Conservation (phyloP, 768 basidiomycete genomes). For the Boletus rubroflammeus region DNA sequence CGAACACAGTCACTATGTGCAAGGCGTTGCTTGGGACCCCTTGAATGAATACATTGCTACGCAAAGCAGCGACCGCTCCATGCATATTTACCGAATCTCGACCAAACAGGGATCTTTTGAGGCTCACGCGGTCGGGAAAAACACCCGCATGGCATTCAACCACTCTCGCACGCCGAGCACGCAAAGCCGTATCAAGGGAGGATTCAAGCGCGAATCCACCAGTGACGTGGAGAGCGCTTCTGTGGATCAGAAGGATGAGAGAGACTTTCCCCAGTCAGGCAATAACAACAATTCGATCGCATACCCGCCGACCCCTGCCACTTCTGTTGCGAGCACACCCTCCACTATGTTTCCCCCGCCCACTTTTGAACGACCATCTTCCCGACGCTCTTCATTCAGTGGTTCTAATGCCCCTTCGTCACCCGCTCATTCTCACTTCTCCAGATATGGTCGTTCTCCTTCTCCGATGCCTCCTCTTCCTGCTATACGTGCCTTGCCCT, state of each 20-base stretch:
- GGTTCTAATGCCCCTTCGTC: constrained; percentile 78
- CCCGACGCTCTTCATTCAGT: constrained; percentile 63
- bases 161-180: constrained; percentile 70
- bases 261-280: constrained; percentile 28
- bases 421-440: constrained; percentile 52
- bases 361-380: constrained; percentile 62
- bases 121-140: constrained; percentile 88
- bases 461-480: constrained; percentile 92
- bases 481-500: constrained; percentile 74
- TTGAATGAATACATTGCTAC: constrained; percentile 96
- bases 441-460: constrained; percentile 75
- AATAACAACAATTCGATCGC: constrained; percentile 29
- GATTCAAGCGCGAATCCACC: constrained; percentile 67
- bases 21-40: constrained; percentile 99
- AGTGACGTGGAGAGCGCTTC: constrained; percentile 73
- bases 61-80: constrained; percentile 92
- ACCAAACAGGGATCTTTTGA: constrained; percentile 80
- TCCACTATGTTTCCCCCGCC: constrained; percentile 44
- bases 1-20: constrained; percentile 95
- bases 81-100: constrained; percentile 88
- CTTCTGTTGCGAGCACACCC: constrained; percentile 66
- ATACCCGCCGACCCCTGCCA: constrained; percentile 58
- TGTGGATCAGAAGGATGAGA: constrained; percentile 52
- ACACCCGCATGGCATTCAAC: constrained; percentile 65
- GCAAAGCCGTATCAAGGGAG: constrained; percentile 50